These are phyloP conservation scores for Asclepias syriaca DNA, from an alignment of 257 asterid species.

Conservation along the genomic window DNA sequence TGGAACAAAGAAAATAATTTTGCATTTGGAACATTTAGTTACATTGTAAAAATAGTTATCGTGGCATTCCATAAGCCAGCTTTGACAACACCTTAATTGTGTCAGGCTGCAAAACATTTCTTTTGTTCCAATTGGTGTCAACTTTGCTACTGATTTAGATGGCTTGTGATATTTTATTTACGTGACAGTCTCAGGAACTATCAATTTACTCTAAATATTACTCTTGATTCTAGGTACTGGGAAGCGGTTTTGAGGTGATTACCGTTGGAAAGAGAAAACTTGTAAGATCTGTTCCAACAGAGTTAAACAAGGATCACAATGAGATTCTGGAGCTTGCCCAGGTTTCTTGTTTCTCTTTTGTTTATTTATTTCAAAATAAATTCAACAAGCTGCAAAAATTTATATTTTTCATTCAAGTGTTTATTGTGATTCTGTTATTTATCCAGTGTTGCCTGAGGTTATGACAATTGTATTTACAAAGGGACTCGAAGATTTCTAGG, in stretches of 20 bases:
- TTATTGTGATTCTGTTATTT: neutral
- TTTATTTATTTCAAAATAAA: neutral
- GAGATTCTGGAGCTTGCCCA: slow-evolving; percentile 95
- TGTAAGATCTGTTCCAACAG: slow-evolving; percentile 96
- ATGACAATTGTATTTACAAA: neutral
- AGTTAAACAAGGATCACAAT: slow-evolving; percentile 91
- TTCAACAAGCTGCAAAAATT: neutral
- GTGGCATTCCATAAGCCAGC: neutral
- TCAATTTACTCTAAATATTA: neutral
- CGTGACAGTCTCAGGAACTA: neutral
- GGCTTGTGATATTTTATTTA: neutral
- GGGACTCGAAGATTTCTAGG: neutral
- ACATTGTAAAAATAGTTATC: neutral
- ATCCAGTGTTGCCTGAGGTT: neutral
- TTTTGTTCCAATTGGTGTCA: neutral
- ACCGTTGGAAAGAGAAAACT: slow-evolving; percentile 88
- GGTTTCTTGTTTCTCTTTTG: slow-evolving; percentile 38
- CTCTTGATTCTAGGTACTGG: slow-evolving; percentile 58
- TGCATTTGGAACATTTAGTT: neutral
- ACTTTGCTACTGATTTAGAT: neutral
- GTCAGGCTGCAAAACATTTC: neutral
- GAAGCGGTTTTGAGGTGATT: slow-evolving; percentile 95
- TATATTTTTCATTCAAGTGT: neutral
- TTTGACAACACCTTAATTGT: neutral
- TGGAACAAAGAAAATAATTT: neutral